phyloP scores from a whole-genome alignment of 192 early-diverging fungal genomes.

The Podila epigama region DNA sequence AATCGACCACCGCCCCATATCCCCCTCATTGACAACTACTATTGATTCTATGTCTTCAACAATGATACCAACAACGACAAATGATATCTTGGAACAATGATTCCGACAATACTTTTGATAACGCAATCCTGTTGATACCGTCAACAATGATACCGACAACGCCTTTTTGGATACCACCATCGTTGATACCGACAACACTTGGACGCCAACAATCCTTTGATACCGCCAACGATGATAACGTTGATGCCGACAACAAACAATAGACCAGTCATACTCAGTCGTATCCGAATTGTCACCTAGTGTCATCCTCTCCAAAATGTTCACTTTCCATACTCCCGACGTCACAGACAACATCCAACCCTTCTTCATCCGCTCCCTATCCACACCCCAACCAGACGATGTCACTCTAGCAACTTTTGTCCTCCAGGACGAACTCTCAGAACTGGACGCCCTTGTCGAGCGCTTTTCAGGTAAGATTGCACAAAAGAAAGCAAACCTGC shows the following conservation, averaged over 20 bases:
- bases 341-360: conserved; percentile 45
- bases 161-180: too few relatives aligned
- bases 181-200: too few relatives aligned
- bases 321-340: conserved; percentile 39
- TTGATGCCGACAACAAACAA: not conserved
- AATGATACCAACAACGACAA: too few relatives aligned
- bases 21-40: too few relatives aligned
- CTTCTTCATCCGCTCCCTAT: conserved; percentile 38
- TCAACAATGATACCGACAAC: too few relatives aligned
- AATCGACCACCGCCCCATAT: too few relatives aligned
- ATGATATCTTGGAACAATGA: too few relatives aligned
- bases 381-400: conserved; percentile 49
- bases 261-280: conserved; percentile 38
- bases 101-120: too few relatives aligned
- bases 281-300: conserved; percentile 27
- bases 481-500: not conserved
- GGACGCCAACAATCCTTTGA: too few relatives aligned
- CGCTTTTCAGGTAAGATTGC: conserved; percentile 56
- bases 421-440: conserved; percentile 52
- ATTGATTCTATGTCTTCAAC: too few relatives aligned
- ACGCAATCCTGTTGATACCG: too few relatives aligned
- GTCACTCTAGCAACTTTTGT: conserved; percentile 59
- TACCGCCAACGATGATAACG: not conserved
- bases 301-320: conserved; percentile 48
- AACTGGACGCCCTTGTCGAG: conserved; percentile 54